Evolutionary conservation across 2,329 filamentous ascomycete genomes (phyloP).

Genomic region (Sphaerulina vaccinii): DNA sequence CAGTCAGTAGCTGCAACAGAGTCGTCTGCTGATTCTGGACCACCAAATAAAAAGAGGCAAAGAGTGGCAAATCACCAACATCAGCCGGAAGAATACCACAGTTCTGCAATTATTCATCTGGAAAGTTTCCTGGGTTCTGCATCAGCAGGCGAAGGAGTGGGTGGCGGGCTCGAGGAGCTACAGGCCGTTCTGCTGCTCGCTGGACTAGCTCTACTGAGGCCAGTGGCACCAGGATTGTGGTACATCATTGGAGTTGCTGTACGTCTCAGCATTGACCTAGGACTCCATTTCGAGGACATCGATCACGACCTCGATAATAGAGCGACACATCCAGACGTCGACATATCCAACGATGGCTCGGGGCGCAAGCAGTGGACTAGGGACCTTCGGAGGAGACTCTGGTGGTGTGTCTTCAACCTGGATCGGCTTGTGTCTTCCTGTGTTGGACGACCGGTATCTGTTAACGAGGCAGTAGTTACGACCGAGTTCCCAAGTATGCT

Average conservation of each 20-base stretch:
- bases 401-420: constrained; percentile 93
- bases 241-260: constrained; percentile 96
- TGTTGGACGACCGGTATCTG: constrained; percentile 87
- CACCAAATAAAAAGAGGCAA: constrained; percentile 46
- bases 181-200: constrained; percentile 90
- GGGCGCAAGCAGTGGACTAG: constrained; percentile 77
- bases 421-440: constrained; percentile 94
- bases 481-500: constrained; percentile 89
- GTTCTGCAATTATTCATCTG: constrained; percentile 86
- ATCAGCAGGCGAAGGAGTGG: constrained; percentile 63
- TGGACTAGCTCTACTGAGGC: constrained; percentile 85
- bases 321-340: constrained; percentile 21
- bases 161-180: constrained; percentile 87
- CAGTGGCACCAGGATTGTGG: constrained; percentile 91
- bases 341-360: constrained; percentile 37
- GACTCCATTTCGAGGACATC: constrained; percentile 82
- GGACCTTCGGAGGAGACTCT: constrained; percentile 80
- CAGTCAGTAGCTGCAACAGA: constrained; percentile 31
- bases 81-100: constrained; percentile 94
- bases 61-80: constrained; percentile 53
- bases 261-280: constrained; percentile 84
- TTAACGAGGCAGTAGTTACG: constrained; percentile 94
- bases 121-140: constrained; percentile 77
- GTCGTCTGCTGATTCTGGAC: constrained; percentile 26
- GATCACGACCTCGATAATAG: constrained; percentile 58